Base-by-base conservation (phyloP, 257 asterid genomes). In the Schizonepeta tenuifolia region DNA sequence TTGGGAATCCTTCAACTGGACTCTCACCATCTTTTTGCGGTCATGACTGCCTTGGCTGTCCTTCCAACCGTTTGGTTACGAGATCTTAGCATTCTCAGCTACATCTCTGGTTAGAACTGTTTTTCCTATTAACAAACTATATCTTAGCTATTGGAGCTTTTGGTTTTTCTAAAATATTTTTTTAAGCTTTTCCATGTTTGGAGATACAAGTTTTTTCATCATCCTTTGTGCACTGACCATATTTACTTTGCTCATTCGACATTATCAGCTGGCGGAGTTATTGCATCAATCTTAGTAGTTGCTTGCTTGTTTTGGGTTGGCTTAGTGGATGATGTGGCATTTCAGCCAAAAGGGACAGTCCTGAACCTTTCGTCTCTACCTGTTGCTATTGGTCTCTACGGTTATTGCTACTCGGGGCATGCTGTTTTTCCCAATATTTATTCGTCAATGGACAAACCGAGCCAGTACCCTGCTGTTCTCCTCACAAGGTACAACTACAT, bases 381-480 rank as follows among this genome's bases (percentile, higher is more conserved):
- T 0, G 99, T 95, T 68, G 97, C 99, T 33, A 78, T 95, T 24
- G 99, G 99, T 60, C 91, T 95, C 31, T 95, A 90, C 22, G 99
- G 98, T 41, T 95, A 82, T 70, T 95, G 98, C 88, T 95, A 92
- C 84, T 89, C 97, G 0, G 99, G 99, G 1, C 98, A 95, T 57
- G 98, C 98, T 10, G 96, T 95, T 36, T 87, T 95, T 53, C 99
- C 99, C 50, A 95, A 92, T 69, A 95, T 95, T 67, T 95, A 95
- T 74, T 81, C 93, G 2, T 95, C 99, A 7, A 79, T 95, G 98
- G 89, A 80, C 69, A 90, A 88, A 51, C 97, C 86, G 17, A 85
- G 80, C 68, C 94, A 90, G 83, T 95, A 69, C 79, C 90, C 98
- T 38, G 60, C 88, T 7, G 96, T 95, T 55, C 97, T 95, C 69